These are phyloP conservation scores for Salix exigua DNA, from an alignment of 345 rosid species.

Conservation along the genomic window DNA sequence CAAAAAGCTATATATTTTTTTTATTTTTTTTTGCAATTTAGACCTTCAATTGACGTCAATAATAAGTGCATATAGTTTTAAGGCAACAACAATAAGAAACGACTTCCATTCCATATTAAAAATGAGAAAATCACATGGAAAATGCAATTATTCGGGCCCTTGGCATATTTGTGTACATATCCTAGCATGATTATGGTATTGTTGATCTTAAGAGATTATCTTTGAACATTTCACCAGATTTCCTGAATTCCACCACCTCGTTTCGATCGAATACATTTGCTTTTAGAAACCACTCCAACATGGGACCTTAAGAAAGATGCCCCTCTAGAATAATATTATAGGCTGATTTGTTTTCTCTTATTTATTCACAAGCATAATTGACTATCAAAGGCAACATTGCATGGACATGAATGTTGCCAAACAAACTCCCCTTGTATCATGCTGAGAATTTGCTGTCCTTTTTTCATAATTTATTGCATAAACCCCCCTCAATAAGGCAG, in stretches of 20 bases:
- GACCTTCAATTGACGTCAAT: no score
- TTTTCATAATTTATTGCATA: constrained; percentile 13
- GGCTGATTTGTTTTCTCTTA: neutral
- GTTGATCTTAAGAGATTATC: neutral
- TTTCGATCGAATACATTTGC: neutral
- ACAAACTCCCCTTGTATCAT: neutral
- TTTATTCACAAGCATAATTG: no score
- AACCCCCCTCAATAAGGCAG: constrained; percentile 38
- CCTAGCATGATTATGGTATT: neutral
- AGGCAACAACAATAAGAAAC: neutral
- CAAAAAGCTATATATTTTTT: no score
- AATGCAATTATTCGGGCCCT: neutral
- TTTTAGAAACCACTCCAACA: neutral
- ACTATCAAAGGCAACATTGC: neutral
- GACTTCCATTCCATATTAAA: neutral
- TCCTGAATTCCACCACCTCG: neutral
- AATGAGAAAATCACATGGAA: neutral
- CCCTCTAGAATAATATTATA: neutral
- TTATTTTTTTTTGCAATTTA: no score
- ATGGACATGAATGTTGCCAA: neutral
- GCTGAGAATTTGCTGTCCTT: neutral
- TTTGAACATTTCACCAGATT: neutral
- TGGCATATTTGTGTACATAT: neutral
- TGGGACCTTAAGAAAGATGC: neutral
- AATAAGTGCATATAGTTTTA: no score